These are phyloP conservation scores for Hirsutella rhossiliensis DNA, from an alignment of 2,329 filamentous ascomycete species.

Conservation along the genomic window DNA sequence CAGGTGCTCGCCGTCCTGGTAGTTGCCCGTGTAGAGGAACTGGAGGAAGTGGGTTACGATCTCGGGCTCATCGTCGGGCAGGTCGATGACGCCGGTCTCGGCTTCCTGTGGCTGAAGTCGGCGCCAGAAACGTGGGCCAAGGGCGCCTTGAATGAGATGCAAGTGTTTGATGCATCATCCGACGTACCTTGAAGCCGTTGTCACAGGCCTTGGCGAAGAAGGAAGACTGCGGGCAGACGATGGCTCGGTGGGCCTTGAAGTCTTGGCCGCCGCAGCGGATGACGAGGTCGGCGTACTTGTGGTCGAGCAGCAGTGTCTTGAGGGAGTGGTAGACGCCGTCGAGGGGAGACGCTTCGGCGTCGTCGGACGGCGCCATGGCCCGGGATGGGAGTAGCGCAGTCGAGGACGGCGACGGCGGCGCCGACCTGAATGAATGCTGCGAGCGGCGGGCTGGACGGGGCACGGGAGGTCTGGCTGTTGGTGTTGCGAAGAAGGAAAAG, in stretches of 20 bases:
- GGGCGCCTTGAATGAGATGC: no score
- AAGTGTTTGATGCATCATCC: no score
- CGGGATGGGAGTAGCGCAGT: no score
- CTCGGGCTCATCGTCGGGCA: conserved; percentile 17
- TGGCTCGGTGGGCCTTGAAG: conserved; percentile 20
- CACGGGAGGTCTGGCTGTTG: no score
- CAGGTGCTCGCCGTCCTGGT: conserved; percentile 3
- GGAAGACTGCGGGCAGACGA: conserved; percentile 21
- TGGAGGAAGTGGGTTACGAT: conserved; percentile 14
- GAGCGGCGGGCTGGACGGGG: no score
- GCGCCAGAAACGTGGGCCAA: background rate
- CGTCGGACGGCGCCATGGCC: background rate
- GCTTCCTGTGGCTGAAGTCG: conserved; percentile 8
- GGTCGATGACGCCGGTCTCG: conserved; percentile 6
- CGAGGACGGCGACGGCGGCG: no score
- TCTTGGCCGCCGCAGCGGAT: conserved; percentile 15
- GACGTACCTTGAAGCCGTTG: conserved; percentile 14
- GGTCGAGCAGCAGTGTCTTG: background rate
- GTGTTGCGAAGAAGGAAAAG: no score
- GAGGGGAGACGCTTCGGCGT: background rate
- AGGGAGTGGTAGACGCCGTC: background rate
- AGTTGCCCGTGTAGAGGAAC: conserved; percentile 16
- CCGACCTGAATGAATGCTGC: no score
- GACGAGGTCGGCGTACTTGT: conserved; percentile 19
- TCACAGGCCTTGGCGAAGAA: conserved; percentile 16